phyloP scores from a whole-genome alignment of 1,284 basidiomycete species.

The Pisolithus thermaeus region DNA sequence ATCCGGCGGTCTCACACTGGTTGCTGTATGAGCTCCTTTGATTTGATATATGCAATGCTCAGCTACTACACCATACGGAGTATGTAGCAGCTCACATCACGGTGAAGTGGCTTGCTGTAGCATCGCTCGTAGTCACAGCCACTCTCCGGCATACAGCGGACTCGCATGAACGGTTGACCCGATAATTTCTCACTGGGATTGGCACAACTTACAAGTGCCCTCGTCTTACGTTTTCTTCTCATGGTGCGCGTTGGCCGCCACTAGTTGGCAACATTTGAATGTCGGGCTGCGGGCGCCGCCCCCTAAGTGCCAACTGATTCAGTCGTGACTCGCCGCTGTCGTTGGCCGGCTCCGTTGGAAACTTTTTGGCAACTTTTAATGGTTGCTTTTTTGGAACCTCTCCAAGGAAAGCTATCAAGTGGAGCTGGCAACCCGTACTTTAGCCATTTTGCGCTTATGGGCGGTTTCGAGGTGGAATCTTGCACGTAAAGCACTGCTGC shows the following conservation, averaged over 20 bases:
- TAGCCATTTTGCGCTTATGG: neutral
- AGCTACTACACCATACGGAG: slow-evolving; percentile 4
- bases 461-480: neutral
- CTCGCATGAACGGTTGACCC: neutral
- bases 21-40: slow-evolving; percentile 6
- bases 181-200: neutral
- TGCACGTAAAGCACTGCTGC: neutral
- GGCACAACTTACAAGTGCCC: neutral
- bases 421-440: neutral
- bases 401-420: neutral
- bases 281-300: neutral
- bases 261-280: neutral
- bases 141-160: neutral
- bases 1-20: neutral
- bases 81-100: neutral
- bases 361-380: neutral
- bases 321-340: no score
- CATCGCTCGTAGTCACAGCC: neutral
- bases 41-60: slow-evolving; percentile 6
- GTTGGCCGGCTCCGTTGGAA: neutral
- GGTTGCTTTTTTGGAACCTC: neutral
- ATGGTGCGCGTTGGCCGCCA: no score
- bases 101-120: slow-evolving; percentile 11
- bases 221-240: no score
- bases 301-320: neutral